Evolutionary conservation across 2,329 filamentous ascomycete genomes (phyloP).

Genomic region (Drechmeria coniospora): DNA sequence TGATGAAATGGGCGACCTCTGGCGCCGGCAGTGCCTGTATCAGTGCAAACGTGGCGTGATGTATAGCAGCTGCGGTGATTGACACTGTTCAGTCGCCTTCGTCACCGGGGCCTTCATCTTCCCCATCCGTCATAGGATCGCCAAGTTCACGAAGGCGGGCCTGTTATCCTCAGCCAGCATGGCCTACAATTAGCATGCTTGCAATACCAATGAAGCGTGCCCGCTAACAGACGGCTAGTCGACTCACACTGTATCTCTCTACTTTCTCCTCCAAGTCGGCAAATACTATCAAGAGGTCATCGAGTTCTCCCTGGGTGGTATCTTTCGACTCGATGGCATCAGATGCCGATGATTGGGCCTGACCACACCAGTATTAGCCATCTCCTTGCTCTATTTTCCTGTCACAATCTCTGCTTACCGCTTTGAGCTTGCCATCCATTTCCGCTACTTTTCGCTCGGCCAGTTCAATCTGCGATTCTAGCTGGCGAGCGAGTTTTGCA

Average conservation of each 20-base stretch:
- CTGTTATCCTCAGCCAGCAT: conserved; percentile 14
- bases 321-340: conserved; percentile 46
- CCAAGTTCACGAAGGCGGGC: conserved; percentile 49
- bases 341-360: conserved; percentile 17
- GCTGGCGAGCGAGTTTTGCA: conserved; percentile 9
- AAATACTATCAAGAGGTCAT: conserved; percentile 70
- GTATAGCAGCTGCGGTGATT: too few relatives aligned
- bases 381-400: background rate
- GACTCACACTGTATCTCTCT: conserved; percentile 54
- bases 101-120: conserved; percentile 56
- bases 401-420: conserved; percentile 8
- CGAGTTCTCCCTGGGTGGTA: conserved; percentile 54
- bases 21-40: too few relatives aligned
- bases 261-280: conserved; percentile 67
- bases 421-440: conserved; percentile 9
- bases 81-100: too few relatives aligned
- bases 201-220: background rate
- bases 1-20: too few relatives aligned
- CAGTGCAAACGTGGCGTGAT: too few relatives aligned
- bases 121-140: conserved; percentile 60
- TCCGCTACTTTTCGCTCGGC: conserved; percentile 7
- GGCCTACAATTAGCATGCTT: background rate
- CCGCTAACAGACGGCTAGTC: background rate
- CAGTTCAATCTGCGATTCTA: conserved; percentile 14
- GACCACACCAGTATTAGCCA: background rate